These are phyloP conservation scores for Saccharomyces hybrid DNA, from an alignment of 1,139 yeast species.

Conservation along the genomic window DNA sequence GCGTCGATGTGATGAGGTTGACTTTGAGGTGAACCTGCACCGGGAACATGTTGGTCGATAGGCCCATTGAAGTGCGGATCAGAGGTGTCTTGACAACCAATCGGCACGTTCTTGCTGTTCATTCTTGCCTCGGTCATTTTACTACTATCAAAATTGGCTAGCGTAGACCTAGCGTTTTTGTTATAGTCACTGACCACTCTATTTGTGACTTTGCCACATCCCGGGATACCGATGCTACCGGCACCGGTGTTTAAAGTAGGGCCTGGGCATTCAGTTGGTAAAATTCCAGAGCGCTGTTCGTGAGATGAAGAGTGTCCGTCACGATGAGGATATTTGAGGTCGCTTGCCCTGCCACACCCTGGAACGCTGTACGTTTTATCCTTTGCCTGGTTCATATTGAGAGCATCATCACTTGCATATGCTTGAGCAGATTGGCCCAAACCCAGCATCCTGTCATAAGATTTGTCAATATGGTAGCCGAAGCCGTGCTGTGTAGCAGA, in stretches of 20 bases:
- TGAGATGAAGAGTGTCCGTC: not conserved
- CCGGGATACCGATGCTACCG: conserved; percentile 10
- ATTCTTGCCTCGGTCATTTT: conserved; percentile 12
- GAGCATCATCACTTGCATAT: conserved; percentile 4
- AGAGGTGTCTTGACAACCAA: conserved; percentile 8
- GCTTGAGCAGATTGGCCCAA: conserved; percentile 14
- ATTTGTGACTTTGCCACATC: conserved; percentile 11
- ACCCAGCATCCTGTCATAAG: conserved; percentile 10
- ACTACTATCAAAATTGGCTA: conserved; percentile 4
- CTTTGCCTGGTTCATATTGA: not conserved
- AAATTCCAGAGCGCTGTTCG: conserved; percentile 5
- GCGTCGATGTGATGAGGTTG: conserved; percentile 5
- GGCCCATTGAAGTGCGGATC: conserved; percentile 9
- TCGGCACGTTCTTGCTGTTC: conserved; percentile 12
- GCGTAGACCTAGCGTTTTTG: not conserved
- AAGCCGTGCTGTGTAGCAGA: conserved; percentile 3
- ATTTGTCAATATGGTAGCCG: conserved; percentile 7
- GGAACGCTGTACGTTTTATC: conserved; percentile 3
- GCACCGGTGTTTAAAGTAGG: conserved; percentile 3
- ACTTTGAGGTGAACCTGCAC: conserved; percentile 10
- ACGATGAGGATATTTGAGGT: conserved; percentile 2
- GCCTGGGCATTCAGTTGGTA: conserved; percentile 9
- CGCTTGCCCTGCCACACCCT: conserved; percentile 1
- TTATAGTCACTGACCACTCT: not conserved
- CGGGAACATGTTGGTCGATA: conserved; percentile 11